A percentile compares a stretch with the other conserved stretches of the same genome.
Evolutionary conservation across 352 stramenopile species (phyloP).

Genomic region (Pilasporangium apinafurcum): DNA sequence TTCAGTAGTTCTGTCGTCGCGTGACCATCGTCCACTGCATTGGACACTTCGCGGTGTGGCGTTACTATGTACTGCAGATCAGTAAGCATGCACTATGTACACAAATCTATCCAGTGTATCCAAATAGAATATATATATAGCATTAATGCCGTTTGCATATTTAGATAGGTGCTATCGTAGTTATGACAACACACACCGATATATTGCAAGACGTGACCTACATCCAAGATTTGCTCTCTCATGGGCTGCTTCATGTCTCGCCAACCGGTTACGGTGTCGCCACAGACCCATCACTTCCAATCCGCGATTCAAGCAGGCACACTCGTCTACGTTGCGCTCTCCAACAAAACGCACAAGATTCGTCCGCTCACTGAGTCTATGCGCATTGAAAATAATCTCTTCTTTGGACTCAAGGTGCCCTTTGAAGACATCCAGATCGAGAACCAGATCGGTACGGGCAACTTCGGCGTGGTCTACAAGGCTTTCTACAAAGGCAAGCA

Average conservation of each 20-base stretch:
- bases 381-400: constrained; percentile 45
- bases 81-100: constrained; percentile 14
- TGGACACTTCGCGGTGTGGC: constrained; percentile 74
- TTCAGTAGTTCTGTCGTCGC: constrained; percentile 59
- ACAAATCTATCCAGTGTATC: not conserved
- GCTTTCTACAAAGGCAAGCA: constrained; percentile 70
- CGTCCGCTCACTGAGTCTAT: constrained; percentile 51
- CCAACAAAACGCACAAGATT: constrained; percentile 57
- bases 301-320: constrained; percentile 58
- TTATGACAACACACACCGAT: not conserved
- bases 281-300: constrained; percentile 54
- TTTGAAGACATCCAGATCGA: constrained; percentile 66
- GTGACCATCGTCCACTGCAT: constrained; percentile 68
- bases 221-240: not conserved
- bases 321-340: constrained; percentile 63
- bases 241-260: constrained; percentile 51
- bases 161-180: too few relatives aligned
- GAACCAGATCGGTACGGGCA: constrained; percentile 59
- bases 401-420: constrained; percentile 60
- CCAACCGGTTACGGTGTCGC: constrained; percentile 50
- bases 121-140: too few relatives aligned
- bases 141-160: too few relatives aligned
- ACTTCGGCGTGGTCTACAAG: constrained; percentile 79
- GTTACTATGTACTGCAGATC: constrained; percentile 56
- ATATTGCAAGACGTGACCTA: not conserved